Conservation (phyloP, 257 asterid genomes). For the Solanum sparsipilum region DNA sequence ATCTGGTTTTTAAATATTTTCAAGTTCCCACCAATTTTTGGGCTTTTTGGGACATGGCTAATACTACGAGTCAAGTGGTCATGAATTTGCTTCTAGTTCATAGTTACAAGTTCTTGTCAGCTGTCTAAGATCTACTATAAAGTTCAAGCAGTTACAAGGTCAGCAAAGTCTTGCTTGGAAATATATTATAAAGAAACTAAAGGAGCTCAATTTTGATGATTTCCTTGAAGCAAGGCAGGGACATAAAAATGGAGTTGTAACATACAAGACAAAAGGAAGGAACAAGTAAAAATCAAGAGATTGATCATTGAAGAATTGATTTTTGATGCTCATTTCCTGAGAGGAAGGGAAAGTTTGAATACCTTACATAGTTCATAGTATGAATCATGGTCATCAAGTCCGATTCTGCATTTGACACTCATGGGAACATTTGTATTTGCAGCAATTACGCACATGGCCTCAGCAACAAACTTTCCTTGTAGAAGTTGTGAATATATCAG, state of each 20-base stretch:
- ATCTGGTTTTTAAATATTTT: background rate
- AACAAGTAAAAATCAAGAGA: background rate
- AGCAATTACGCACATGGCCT: constrained; percentile 85
- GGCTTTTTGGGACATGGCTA: background rate
- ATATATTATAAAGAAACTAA: background rate
- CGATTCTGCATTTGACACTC: constrained; percentile 90
- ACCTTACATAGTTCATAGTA: constrained; percentile 84
- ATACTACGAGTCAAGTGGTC: background rate
- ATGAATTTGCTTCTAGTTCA: background rate
- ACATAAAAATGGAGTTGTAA: background rate
- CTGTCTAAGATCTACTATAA: background rate
- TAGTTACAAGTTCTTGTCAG: background rate
- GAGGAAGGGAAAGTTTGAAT: background rate
- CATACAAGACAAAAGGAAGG: background rate
- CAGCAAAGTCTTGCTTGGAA: background rate
- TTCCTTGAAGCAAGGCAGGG: background rate
- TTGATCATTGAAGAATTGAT: background rate
- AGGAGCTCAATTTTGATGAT: background rate
- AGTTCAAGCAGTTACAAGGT: background rate
- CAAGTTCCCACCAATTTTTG: background rate
- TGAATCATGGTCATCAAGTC: constrained; percentile 81
- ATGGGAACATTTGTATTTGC: constrained; percentile 85
- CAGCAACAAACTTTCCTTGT: constrained; percentile 88
- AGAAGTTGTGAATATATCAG: constrained; percentile 32
- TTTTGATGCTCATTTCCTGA: background rate